These are phyloP conservation scores for Pseudopithomyces maydicus DNA, from an alignment of 2,329 filamentous ascomycete species.

Conservation along the genomic window DNA sequence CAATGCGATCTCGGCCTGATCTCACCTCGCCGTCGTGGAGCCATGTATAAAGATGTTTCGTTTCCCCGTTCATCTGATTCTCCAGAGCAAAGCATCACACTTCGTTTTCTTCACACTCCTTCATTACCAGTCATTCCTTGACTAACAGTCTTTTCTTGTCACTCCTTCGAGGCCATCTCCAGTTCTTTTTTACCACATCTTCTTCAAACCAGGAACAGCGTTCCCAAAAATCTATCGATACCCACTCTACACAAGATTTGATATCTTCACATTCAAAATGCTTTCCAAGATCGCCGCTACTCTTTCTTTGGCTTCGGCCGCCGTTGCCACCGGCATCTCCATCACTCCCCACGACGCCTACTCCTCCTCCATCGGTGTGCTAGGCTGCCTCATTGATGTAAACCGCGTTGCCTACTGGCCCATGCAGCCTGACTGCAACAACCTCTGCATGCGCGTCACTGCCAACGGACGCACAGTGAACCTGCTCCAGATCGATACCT, in stretches of 20 bases:
- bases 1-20: neutral
- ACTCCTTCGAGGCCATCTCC: neutral
- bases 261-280: conserved; percentile 12
- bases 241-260: conserved; percentile 9
- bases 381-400: conserved; percentile 65
- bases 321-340: conserved; percentile 6
- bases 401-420: conserved; percentile 69
- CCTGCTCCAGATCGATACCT: conserved; percentile 64
- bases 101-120: conserved; percentile 5
- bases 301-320: conserved; percentile 9
- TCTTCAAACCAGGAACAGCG: conserved; percentile 7
- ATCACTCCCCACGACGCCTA: conserved; percentile 15
- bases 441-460: conserved; percentile 62
- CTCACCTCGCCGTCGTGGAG: neutral
- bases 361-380: conserved; percentile 60
- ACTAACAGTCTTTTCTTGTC: neutral
- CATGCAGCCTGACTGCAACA: conserved; percentile 57
- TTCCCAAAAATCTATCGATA: conserved; percentile 8
- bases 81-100: conserved; percentile 5
- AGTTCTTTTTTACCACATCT: neutral
- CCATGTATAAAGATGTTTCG: conserved; percentile 11
- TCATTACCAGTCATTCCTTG: conserved; percentile 5
- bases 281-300: conserved; percentile 14
- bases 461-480: conserved; percentile 58
- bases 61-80: neutral